phyloP scores from a whole-genome alignment of 2,329 filamentous ascomycete genomes.

The Arthrobotrys conoides region DNA sequence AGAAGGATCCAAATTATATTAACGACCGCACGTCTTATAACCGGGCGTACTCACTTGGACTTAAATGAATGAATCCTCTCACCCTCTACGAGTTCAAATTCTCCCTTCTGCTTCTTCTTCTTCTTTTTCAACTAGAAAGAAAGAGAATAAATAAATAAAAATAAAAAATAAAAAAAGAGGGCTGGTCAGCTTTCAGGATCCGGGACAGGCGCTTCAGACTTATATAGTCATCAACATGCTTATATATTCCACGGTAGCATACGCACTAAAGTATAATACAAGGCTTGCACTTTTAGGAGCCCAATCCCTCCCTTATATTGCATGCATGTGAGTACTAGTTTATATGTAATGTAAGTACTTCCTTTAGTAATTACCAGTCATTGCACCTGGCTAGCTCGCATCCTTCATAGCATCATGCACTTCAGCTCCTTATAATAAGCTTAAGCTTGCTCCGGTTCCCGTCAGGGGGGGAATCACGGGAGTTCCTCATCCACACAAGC shows the following conservation, averaged over 20 bases:
- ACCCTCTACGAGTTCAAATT: neutral
- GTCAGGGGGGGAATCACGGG: constrained; percentile 20
- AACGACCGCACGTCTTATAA: too few species aligned
- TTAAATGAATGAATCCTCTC: constrained; percentile 6
- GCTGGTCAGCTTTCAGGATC: constrained; percentile 22
- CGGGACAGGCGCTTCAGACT: constrained; percentile 2
- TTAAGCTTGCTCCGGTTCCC: neutral
- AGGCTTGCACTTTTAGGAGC: constrained; percentile 21
- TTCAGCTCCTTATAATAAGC: neutral
- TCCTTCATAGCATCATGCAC: neutral
- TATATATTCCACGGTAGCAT: neutral
- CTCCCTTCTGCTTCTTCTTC: too few species aligned
- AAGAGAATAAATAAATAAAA: neutral
- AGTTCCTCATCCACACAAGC: neutral
- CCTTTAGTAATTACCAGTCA: neutral
- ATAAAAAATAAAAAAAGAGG: neutral
- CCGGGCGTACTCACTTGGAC: too few species aligned
- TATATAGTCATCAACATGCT: constrained; percentile 10
- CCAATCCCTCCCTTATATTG: too few species aligned
- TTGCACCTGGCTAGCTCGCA: neutral
- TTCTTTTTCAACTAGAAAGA: neutral
- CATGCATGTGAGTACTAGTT: too few species aligned
- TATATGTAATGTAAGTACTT: neutral
- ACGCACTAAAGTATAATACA: too few species aligned
- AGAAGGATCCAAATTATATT: neutral